Conservation (phyloP, 2,329 filamentous ascomycete genomes). For the Anthostomella pinea region DNA sequence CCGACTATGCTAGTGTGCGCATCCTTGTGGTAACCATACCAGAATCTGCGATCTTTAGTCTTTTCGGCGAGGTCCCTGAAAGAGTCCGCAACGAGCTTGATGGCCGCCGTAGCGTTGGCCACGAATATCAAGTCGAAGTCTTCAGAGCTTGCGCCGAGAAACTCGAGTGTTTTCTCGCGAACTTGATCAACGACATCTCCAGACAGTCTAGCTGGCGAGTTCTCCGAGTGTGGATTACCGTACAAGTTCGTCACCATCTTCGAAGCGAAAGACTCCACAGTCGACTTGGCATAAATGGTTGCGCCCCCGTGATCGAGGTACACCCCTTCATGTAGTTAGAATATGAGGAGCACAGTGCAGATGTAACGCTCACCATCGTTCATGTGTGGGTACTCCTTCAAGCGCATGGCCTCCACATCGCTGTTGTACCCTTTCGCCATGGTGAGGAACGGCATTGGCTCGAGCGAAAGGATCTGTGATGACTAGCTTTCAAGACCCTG, state of each 20-base stretch:
- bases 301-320: slow-evolving; percentile 60
- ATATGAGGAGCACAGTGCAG: not conserved
- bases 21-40: slow-evolving; percentile 60
- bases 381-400: slow-evolving; percentile 43
- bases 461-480: slow-evolving; percentile 1
- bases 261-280: slow-evolving; percentile 52
- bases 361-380: slow-evolving; percentile 32
- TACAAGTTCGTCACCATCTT: slow-evolving; percentile 58
- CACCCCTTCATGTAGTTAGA: slow-evolving; percentile 30
- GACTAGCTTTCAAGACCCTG: slow-evolving; percentile 1
- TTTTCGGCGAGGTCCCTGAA: slow-evolving; percentile 52
- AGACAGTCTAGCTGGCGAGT: slow-evolving; percentile 54
- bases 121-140: slow-evolving; percentile 74
- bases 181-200: slow-evolving; percentile 57
- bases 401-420: slow-evolving; percentile 36
- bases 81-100: slow-evolving; percentile 67
- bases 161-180: slow-evolving; percentile 50
- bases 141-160: slow-evolving; percentile 56
- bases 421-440: slow-evolving; percentile 29
- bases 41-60: slow-evolving; percentile 44
- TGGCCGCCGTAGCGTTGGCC: slow-evolving; percentile 84
- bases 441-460: slow-evolving; percentile 19
- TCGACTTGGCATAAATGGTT: slow-evolving; percentile 57
- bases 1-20: slow-evolving; percentile 66
- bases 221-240: slow-evolving; percentile 67